A percentile compares a stretch with the other conserved stretches of the same genome.
These are phyloP conservation scores for Linum lewisii DNA, from an alignment of 345 rosid genomes.

Conservation along the genomic window DNA sequence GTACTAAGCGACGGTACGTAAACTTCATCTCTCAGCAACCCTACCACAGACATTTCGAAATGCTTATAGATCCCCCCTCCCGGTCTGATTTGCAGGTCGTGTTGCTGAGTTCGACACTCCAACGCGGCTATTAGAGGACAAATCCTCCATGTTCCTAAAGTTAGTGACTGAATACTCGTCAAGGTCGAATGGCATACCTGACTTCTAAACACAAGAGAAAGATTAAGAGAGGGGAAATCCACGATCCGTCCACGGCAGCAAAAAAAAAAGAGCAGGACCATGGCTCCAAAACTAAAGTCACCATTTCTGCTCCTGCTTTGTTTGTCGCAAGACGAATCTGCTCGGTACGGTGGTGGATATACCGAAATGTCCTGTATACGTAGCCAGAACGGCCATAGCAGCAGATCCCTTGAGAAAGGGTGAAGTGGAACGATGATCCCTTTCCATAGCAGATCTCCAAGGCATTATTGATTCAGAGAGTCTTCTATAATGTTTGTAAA, in stretches of 20 bases:
- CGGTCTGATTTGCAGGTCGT: constrained; percentile 46
- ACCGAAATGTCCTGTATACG: no score
- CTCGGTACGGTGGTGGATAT: neutral
- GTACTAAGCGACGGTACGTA: constrained; percentile 88
- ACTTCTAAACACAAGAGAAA: constrained; percentile 32
- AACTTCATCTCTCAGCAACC: neutral
- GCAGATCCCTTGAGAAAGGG: neutral
- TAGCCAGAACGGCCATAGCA: neutral
- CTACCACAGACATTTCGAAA: no score
- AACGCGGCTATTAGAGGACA: constrained; percentile 64
- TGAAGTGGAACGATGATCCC: neutral
- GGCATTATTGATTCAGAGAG: neutral
- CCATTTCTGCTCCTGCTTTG: constrained; percentile 11
- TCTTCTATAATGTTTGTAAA: neutral
- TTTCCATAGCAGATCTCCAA: neutral
- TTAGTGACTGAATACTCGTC: constrained; percentile 84
- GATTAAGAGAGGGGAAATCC: constrained; percentile 6
- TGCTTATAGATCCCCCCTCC: constrained; percentile 4
- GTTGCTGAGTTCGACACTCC: constrained; percentile 94
- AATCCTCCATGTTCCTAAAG: constrained; percentile 88
- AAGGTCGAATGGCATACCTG: constrained; percentile 90
- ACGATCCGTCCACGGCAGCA: constrained; percentile 8
- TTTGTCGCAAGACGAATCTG: neutral
- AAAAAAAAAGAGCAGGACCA: constrained; percentile 9
- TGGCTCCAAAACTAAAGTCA: constrained; percentile 5